Evolutionary conservation across 371 early-diverging fungal genomes (phyloP).

Genomic region (Choanephora cucurbitarum): DNA sequence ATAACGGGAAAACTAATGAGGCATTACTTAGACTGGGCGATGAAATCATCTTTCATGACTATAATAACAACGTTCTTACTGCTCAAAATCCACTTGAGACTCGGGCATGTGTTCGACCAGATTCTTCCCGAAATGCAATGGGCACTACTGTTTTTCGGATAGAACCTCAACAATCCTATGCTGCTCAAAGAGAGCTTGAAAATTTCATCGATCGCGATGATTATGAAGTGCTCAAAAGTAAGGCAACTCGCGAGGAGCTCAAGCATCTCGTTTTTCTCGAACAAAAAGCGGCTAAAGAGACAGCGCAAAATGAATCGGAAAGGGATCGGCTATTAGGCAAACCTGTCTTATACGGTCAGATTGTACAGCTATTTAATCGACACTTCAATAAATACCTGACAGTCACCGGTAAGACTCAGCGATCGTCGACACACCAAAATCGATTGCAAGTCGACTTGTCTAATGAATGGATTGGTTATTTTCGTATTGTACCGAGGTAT

Average conservation of each 20-base stretch:
- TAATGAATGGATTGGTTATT: slow-evolving; percentile 41
- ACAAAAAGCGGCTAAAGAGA: slow-evolving; percentile 36
- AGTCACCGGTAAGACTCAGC: slow-evolving; percentile 49
- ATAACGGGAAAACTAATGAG: slow-evolving; percentile 6
- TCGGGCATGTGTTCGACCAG: slow-evolving; percentile 33
- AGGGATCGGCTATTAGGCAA: slow-evolving; percentile 41
- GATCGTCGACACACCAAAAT: not conserved
- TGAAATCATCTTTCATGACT: slow-evolving; percentile 36
- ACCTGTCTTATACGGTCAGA: slow-evolving; percentile 55
- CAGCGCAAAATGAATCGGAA: slow-evolving; percentile 42
- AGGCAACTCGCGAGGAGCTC: slow-evolving; percentile 31
- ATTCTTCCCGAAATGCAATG: slow-evolving; percentile 26
- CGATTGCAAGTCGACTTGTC: slow-evolving; percentile 49
- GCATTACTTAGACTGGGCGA: slow-evolving; percentile 39
- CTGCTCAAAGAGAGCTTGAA: slow-evolving; percentile 32
- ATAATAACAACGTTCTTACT: slow-evolving; percentile 29
- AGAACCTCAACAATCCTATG: slow-evolving; percentile 40
- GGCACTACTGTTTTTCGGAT: slow-evolving; percentile 34
- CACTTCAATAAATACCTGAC: slow-evolving; percentile 49
- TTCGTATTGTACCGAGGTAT: slow-evolving; percentile 58
- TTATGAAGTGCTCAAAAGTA: slow-evolving; percentile 21
- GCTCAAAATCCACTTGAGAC: slow-evolving; percentile 43
- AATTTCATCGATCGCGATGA: slow-evolving; percentile 29
- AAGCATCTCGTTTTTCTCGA: slow-evolving; percentile 25
- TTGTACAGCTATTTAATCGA: slow-evolving; percentile 52